Conservation (phyloP, 176 grass and related monocot species). For the Hsuehochloa calcarea region DNA sequence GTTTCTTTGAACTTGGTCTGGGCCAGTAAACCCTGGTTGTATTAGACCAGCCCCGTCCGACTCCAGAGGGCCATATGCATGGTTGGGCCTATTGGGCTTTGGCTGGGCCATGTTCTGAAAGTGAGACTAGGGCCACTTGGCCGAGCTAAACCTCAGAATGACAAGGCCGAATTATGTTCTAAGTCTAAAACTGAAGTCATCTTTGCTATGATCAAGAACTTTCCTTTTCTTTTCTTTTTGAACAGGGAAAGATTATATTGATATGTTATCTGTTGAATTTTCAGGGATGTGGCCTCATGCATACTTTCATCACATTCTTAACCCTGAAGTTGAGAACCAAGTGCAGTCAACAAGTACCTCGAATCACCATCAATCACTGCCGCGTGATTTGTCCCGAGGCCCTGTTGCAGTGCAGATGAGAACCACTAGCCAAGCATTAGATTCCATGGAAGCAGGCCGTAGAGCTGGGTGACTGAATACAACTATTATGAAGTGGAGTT, state of each 20-base stretch:
- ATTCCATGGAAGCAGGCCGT: slow-evolving; percentile 34
- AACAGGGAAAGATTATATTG: background rate
- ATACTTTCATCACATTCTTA: slow-evolving; percentile 33
- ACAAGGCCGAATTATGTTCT: no score
- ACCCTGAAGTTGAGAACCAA: slow-evolving; percentile 19
- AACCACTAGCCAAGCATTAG: background rate
- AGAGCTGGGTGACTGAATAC: background rate
- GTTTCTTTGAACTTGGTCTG: background rate
- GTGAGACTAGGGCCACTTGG: background rate
- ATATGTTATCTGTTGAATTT: background rate
- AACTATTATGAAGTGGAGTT: background rate
- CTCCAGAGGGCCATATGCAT: background rate
- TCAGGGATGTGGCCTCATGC: slow-evolving; percentile 48
- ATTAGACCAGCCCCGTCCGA: background rate
- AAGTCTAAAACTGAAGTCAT: background rate
- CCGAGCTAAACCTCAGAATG: background rate
- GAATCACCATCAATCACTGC: background rate
- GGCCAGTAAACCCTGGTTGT: background rate
- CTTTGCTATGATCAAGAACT: background rate
- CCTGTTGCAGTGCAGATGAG: slow-evolving; percentile 19
- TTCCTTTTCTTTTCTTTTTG: background rate
- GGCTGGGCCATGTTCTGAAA: background rate
- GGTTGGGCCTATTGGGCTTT: background rate
- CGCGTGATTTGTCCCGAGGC: background rate
- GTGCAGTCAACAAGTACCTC: background rate